A percentile compares a stretch with the other conserved stretches of the same genome.
phyloP scores from a whole-genome alignment of 148 eudicot species.

The Dysphania ambrosioides region DNA sequence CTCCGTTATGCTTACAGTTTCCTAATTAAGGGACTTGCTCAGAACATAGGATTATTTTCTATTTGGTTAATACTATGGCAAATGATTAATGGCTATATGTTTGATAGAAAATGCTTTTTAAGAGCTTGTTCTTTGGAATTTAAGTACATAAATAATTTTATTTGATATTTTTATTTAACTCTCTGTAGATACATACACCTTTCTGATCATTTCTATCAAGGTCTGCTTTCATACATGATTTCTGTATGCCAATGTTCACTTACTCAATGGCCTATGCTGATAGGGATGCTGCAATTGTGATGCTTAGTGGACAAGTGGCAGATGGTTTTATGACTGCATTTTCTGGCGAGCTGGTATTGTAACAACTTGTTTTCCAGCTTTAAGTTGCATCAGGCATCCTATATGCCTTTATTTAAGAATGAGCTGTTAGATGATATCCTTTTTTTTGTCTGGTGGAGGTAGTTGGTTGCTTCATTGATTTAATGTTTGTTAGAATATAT shows the following conservation, averaged over 20 bases:
- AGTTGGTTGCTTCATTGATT: not conserved
- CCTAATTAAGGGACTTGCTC: not conserved
- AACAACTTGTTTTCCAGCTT: not conserved
- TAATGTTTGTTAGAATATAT: too few species aligned
- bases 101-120: too few species aligned
- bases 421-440: not conserved
- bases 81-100: not conserved
- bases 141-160: too few species aligned
- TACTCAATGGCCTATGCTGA: slow-evolving; percentile 8
- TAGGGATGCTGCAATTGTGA: slow-evolving; percentile 81
- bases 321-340: slow-evolving; percentile 81
- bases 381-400: not conserved
- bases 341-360: slow-evolving; percentile 85
- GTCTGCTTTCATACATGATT: slow-evolving; percentile 1
- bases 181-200: not conserved
- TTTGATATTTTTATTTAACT: not conserved
- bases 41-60: not conserved
- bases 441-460: not conserved
- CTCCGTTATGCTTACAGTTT: not conserved
- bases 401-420: not conserved
- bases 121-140: not conserved
- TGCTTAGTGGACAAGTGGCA: slow-evolving; percentile 93
- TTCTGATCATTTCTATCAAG: not conserved
- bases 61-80: not conserved
- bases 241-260: not conserved